phyloP scores from a whole-genome alignment of 108 stramenopile genomes.

The Cyclotella baltica region DNA sequence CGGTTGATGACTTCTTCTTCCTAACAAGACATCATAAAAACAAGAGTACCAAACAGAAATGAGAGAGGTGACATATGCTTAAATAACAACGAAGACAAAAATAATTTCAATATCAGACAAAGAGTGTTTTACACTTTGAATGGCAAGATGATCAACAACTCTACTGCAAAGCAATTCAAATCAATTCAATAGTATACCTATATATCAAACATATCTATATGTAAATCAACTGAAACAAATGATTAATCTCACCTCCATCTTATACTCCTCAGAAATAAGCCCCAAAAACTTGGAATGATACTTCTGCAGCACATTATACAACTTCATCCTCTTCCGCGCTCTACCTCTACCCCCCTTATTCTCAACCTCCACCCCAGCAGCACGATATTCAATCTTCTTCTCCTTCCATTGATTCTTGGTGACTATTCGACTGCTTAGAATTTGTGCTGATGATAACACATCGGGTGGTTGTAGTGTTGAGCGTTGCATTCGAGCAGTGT shows the following conservation, averaged over 20 bases:
- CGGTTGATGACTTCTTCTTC: slow-evolving; percentile 81
- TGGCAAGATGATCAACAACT: too few relatives aligned
- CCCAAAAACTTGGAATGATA: slow-evolving; percentile 80
- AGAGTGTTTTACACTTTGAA: too few relatives aligned
- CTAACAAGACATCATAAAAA: too few relatives aligned
- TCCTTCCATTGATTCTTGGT: slow-evolving; percentile 60
- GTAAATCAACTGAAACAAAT: neutral
- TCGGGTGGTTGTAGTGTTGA: slow-evolving; percentile 23
- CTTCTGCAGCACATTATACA: slow-evolving; percentile 76
- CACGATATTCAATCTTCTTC: slow-evolving; percentile 38
- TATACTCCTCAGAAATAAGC: slow-evolving; percentile 76
- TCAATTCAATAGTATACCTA: neutral
- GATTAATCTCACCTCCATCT: slow-evolving; percentile 65
- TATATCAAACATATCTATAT: neutral
- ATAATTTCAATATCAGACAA: too few relatives aligned
- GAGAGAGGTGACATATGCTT: too few relatives aligned
- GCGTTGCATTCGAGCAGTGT: slow-evolving; percentile 56
- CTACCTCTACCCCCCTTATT: slow-evolving; percentile 69
- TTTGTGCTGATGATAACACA: slow-evolving; percentile 28
- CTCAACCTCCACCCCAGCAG: neutral
- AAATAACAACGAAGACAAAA: too few relatives aligned
- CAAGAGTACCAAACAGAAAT: too few relatives aligned
- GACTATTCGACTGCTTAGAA: slow-evolving; percentile 69
- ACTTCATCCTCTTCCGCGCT: slow-evolving; percentile 70
- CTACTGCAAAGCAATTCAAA: too few relatives aligned